Base-by-base conservation (phyloP, 768 basidiomycete genomes). In the Amanita muscaria region DNA sequence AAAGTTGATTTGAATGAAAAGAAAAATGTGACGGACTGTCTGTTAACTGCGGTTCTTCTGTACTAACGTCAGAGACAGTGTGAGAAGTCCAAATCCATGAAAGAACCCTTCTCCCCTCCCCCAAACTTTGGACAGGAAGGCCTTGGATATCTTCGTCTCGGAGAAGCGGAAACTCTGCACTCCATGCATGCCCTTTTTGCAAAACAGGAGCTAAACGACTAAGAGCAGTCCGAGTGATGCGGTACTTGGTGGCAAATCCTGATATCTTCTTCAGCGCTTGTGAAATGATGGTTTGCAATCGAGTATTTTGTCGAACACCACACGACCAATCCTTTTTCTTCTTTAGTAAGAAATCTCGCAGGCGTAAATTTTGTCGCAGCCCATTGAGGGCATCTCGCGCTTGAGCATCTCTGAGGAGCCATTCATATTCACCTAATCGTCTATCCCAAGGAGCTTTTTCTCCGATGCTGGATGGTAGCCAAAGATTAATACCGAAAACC, bases 1-100 rank as follows among this genome's bases (percentile, higher is more conserved):
- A 16, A 24, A 14, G 21, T 14, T 30, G 16, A 3, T 40, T 40
- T 24, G n/a, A n/a, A n/a, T n/a, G n/a, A n/a, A n/a, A n/a, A n/a
- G n/a, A 16, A 10, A 14, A 40, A 6, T 30, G 25, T 24, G 7
- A 40, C 39, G 14, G 4, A 40, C 39, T 23, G 25, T 40, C 22
- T 3, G 9, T 14, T 14, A 40, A 24, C 39, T 40, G 24, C 16
- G 23, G 5, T 14, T 16, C 29, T 16, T 40, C 39, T 10, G 5
- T 14, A 16, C 14, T 14, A 4, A 4, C 3, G 14, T 4, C 14
- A 24, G 4, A 9, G n/a, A n/a, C n/a, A n/a, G n/a, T n/a, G n/a
- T n/a, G n/a, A n/a, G n/a, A n/a, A n/a, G n/a, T n/a, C n/a, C 22
- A 40, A 14, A 40, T 40, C 39, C 39, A 40, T 4, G 39, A 40